Evolutionary conservation across 257 asterid species (phyloP).

Genomic region (Prunella vulgaris): DNA sequence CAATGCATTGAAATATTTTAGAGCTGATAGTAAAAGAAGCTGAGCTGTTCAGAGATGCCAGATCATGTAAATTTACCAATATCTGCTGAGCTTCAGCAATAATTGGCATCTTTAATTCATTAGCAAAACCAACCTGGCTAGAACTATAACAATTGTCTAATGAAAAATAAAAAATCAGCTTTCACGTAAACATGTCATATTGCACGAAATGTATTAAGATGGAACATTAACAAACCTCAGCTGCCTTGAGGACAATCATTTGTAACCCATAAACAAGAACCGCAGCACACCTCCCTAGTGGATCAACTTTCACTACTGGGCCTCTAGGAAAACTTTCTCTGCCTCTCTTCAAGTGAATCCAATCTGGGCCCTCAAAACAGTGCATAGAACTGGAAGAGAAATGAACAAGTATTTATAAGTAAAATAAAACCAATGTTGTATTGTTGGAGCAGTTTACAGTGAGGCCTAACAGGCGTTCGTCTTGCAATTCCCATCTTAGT

Average conservation of each 20-base stretch:
- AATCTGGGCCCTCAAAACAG: conserved; percentile 97
- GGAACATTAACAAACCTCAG: conserved; percentile 59
- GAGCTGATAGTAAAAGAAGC: background rate
- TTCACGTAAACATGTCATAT: background rate
- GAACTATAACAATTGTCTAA: background rate
- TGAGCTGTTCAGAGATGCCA: background rate
- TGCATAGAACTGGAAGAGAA: conserved; percentile 83
- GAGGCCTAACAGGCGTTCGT: background rate
- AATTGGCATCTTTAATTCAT: background rate
- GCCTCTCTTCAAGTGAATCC: conserved; percentile 89
- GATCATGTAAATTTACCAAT: background rate
- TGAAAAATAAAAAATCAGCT: background rate
- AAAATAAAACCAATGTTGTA: conserved; percentile 3
- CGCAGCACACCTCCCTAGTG: conserved; percentile 89
- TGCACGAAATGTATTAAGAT: background rate
- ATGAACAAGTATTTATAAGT: conserved; percentile 17
- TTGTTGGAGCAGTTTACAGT: background rate
- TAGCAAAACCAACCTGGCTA: background rate
- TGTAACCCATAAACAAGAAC: conserved; percentile 81
- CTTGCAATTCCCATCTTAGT: conserved; percentile 7
- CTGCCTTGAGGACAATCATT: conserved; percentile 92
- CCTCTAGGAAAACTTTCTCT: conserved; percentile 81
- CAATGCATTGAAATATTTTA: background rate
- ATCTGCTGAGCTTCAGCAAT: background rate
- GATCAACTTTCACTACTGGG: conserved; percentile 84